Conservation (phyloP, 768 basidiomycete species). For the Solioccasus polychromus region DNA sequence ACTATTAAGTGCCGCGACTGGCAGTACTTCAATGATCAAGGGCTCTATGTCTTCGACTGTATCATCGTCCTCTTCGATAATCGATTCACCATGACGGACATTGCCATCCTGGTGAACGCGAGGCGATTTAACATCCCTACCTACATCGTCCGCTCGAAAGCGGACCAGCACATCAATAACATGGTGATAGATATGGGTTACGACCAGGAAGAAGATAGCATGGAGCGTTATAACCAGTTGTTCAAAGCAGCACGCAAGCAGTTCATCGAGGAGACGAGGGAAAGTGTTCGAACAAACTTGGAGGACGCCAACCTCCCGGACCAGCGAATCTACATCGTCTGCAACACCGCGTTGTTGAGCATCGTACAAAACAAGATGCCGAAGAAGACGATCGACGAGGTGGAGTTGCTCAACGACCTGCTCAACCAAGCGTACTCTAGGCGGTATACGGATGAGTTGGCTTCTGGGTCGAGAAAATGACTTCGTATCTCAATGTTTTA, state of each 20-base stretch:
- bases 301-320: constrained; percentile 17
- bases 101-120: constrained; percentile 32
- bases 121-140: constrained; percentile 31
- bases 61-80: constrained; percentile 33
- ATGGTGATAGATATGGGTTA: constrained; percentile 24
- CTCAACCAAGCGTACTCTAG: constrained; percentile 5
- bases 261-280: constrained; percentile 22
- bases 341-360: constrained; percentile 13
- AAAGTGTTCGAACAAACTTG: constrained; percentile 17
- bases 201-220: constrained; percentile 10
- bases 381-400: constrained; percentile 15
- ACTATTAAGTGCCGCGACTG: constrained; percentile 32
- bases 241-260: constrained; percentile 15
- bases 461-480: no score
- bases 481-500: no score
- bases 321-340: constrained; percentile 28
- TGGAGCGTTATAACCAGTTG: constrained; percentile 1
- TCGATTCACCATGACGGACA: constrained; percentile 34
- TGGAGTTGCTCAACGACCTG: constrained; percentile 11
- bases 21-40: constrained; percentile 37
- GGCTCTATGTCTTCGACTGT: constrained; percentile 37
- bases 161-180: constrained; percentile 31
- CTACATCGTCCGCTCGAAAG: constrained; percentile 37
- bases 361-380: constrained; percentile 11
- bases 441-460: not conserved